Percentiles rank a stretch among this genome's conserved stretches.
These are phyloP conservation scores for Aspergillus luchuensis DNA, from an alignment of 2,329 filamentous ascomycete genomes.

Conservation along the genomic window DNA sequence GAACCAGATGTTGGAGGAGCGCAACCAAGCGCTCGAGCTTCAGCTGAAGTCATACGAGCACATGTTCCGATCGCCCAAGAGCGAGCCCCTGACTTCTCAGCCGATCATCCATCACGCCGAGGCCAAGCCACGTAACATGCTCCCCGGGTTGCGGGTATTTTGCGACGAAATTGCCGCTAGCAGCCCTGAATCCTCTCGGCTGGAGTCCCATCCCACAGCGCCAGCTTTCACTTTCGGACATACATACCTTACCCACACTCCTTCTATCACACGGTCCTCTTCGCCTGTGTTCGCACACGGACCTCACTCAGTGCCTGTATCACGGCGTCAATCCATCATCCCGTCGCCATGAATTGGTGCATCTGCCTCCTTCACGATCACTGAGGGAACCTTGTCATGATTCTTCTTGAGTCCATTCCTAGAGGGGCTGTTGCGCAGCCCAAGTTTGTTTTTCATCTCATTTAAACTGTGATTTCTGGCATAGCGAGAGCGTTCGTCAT, in stretches of 20 bases:
- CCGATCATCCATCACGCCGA: slow-evolving; percentile 31
- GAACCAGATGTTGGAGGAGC: slow-evolving; percentile 38
- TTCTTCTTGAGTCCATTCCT: slow-evolving; percentile 15
- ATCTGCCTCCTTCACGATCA: neutral
- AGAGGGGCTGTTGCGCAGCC: slow-evolving; percentile 10
- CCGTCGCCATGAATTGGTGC: slow-evolving; percentile 22
- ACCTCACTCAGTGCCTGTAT: slow-evolving; percentile 30
- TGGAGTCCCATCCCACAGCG: slow-evolving; percentile 27
- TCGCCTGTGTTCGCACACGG: slow-evolving; percentile 37
- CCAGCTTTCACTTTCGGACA: slow-evolving; percentile 34
- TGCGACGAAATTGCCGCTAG: slow-evolving; percentile 37
- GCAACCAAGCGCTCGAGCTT: slow-evolving; percentile 40
- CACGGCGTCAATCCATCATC: slow-evolving; percentile 33
- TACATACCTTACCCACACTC: slow-evolving; percentile 35
- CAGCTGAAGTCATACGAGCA: slow-evolving; percentile 43
- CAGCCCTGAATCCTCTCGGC: slow-evolving; percentile 27
- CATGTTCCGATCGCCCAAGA: slow-evolving; percentile 41
- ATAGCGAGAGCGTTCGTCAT: slow-evolving; percentile 35
- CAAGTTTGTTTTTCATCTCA: slow-evolving; percentile 8
- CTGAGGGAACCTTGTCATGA: slow-evolving; percentile 12
- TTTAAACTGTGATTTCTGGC: slow-evolving; percentile 23
- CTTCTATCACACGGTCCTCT: slow-evolving; percentile 38
- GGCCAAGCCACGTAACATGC: slow-evolving; percentile 34
- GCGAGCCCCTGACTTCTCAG: slow-evolving; percentile 31
- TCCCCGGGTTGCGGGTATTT: slow-evolving; percentile 40